Percentiles rank a stretch among this genome's conserved stretches.
phyloP scores from a whole-genome alignment of 2,329 filamentous ascomycete genomes.

The Phialemoniopsis sp. region DNA sequence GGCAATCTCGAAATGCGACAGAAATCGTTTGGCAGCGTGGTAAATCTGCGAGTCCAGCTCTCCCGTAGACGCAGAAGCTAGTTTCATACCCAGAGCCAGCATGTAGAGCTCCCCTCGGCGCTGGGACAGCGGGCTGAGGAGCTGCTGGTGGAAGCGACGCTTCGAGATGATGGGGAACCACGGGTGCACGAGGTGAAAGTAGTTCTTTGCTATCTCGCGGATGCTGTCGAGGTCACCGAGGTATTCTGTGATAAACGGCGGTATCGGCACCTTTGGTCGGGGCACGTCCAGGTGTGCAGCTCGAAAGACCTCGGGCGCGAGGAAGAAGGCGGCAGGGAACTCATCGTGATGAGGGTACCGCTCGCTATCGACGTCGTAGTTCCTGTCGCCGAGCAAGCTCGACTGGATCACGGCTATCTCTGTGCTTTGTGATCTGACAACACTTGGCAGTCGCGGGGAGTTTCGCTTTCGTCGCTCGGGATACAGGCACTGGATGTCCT shows the following conservation, averaged over 20 bases:
- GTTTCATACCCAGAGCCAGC: slow-evolving; percentile 21
- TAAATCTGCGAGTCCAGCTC: slow-evolving; percentile 10
- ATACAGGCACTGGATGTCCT: no score
- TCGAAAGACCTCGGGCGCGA: slow-evolving; percentile 3
- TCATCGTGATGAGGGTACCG: no score
- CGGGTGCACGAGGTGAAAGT: slow-evolving; percentile 11
- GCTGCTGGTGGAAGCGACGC: slow-evolving; percentile 12
- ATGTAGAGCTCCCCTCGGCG: slow-evolving; percentile 16
- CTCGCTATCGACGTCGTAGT: no score
- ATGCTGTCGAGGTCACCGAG: slow-evolving; percentile 4
- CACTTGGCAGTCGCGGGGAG: no score
- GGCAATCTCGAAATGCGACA: slow-evolving; percentile 14
- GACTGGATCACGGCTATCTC: no score
- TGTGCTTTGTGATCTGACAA: no score
- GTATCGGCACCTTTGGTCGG: slow-evolving; percentile 1
- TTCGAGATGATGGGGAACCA: slow-evolving; percentile 19
- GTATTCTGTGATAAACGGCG: background rate
- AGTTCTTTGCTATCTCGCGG: slow-evolving; percentile 7
- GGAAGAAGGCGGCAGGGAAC: background rate
- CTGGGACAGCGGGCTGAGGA: slow-evolving; percentile 14
- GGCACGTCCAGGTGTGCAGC: slow-evolving; percentile 3
- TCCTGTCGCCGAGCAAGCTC: no score
- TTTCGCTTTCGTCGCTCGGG: no score
- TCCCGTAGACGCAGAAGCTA: slow-evolving; percentile 13
- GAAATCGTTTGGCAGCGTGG: slow-evolving; percentile 18